Evolutionary conservation across 352 stramenopile species (phyloP).

Genomic region (Phytophthora podocarpi): DNA sequence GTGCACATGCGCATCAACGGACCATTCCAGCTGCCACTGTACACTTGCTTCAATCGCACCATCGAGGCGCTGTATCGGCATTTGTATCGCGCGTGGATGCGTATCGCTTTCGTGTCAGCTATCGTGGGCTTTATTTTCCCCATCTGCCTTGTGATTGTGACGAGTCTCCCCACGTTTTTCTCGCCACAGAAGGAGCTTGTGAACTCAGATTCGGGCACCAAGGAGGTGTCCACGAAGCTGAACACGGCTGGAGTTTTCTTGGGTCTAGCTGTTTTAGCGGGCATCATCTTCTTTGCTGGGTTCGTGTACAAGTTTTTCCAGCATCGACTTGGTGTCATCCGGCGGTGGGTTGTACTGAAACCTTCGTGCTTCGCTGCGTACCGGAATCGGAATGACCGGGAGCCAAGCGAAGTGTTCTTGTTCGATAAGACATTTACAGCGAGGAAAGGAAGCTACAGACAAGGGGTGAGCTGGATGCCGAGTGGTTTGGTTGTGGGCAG

Average conservation of each 20-base stretch:
- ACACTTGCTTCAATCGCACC: conserved; percentile 84
- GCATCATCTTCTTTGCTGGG: conserved; percentile 66
- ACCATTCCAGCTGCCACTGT: conserved; percentile 83
- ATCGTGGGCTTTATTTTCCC: conserved; percentile 87
- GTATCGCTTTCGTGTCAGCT: conserved; percentile 80
- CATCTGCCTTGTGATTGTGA: conserved; percentile 72
- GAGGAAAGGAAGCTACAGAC: conserved; percentile 77
- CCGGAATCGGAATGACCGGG: conserved; percentile 68
- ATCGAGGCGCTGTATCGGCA: conserved; percentile 85
- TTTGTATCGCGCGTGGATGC: conserved; percentile 88
- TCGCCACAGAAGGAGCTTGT: conserved; percentile 65
- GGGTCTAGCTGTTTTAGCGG: conserved; percentile 51
- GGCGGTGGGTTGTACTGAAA: conserved; percentile 88
- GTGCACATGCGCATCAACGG: conserved; percentile 91
- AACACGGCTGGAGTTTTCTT: conserved; percentile 62
- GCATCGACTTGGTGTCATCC: conserved; percentile 82
- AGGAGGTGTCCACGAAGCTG: conserved; percentile 53
- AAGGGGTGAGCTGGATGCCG: conserved; percentile 89
- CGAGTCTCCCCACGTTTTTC: conserved; percentile 72
- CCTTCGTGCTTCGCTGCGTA: conserved; percentile 87
- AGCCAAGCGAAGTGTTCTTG: conserved; percentile 86
- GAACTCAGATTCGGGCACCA: conserved; percentile 35
- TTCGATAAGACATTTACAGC: conserved; percentile 87
- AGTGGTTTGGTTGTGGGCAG: conserved; percentile 83
- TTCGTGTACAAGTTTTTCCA: conserved; percentile 92